Percentiles rank a stretch among this genome's conserved stretches.
These are phyloP conservation scores for Sugiyamaella qingdaonensis DNA, from an alignment of 805 yeast genomes.

Conservation along the genomic window DNA sequence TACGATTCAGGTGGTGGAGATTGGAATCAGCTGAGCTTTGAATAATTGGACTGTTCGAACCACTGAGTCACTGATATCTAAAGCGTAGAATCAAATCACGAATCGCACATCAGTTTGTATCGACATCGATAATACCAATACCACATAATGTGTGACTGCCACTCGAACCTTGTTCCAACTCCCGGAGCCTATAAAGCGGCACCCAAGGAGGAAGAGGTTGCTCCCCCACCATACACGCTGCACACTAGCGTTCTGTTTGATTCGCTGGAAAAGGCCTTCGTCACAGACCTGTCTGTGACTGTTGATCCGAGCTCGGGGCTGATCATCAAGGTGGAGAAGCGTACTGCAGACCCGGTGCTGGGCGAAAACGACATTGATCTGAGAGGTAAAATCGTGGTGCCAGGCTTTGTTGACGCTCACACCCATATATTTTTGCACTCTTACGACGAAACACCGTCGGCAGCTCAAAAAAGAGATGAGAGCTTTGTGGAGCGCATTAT, in stretches of 20 bases:
- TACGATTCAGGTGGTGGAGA: no score
- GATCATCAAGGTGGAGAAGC: background rate
- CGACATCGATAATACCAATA: no score
- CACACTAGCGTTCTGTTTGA: constrained; percentile 3
- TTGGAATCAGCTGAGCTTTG: no score
- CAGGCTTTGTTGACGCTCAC: constrained; percentile 67
- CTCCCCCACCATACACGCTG: background rate
- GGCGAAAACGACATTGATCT: constrained; percentile 31
- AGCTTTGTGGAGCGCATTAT: constrained; percentile 5
- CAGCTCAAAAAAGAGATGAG: constrained; percentile 4
- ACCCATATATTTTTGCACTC: constrained; percentile 5
- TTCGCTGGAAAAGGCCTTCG: background rate
- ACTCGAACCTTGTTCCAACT: background rate
- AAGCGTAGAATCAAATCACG: no score
- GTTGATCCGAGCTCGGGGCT: constrained; percentile 5
- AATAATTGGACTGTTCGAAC: no score
- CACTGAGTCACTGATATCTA: no score
- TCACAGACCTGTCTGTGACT: background rate
- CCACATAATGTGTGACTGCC: background rate
- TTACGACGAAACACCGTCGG: constrained; percentile 3
- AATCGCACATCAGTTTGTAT: no score
- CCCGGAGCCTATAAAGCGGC: background rate
- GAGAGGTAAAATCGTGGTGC: constrained; percentile 84
- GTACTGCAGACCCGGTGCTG: background rate
- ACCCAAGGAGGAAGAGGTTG: background rate